These are phyloP conservation scores for Mortierella sp. DNA, from an alignment of 371 early-diverging fungal genomes.

Conservation along the genomic window DNA sequence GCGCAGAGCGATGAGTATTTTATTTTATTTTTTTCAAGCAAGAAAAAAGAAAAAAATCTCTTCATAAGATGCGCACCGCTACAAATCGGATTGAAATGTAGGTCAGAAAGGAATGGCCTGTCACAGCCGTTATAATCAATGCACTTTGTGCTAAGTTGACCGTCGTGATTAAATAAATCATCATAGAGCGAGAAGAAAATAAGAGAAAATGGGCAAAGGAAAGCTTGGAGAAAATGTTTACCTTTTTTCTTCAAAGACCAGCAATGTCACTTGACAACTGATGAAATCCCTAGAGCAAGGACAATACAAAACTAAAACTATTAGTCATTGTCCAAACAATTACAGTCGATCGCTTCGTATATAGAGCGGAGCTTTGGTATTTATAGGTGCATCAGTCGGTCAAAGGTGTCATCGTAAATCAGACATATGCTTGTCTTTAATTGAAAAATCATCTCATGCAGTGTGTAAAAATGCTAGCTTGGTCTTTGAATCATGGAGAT, in stretches of 20 bases:
- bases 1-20: not conserved
- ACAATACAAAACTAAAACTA: not conserved
- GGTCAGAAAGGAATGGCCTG: constrained; percentile 57
- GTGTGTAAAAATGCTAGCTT: constrained; percentile 19
- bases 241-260: constrained; percentile 5
- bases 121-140: constrained; percentile 60
- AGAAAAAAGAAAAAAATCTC: not conserved
- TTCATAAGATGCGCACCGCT: not conserved
- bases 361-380: constrained; percentile 3
- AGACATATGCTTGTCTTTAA: constrained; percentile 60
- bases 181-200: constrained; percentile 28
- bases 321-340: not conserved
- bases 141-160: constrained; percentile 58
- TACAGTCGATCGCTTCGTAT: not conserved
- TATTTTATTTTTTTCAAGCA: not conserved
- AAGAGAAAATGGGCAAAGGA: not conserved
- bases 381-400: constrained; percentile 53
- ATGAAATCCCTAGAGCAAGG: not conserved
- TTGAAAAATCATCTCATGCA: constrained; percentile 57
- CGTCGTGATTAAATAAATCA: constrained; percentile 59
- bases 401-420: constrained; percentile 57
- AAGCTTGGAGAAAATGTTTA: constrained; percentile 3
- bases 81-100: not conserved
- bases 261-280: no score
- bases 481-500: not conserved